These are phyloP conservation scores for Bacidia gigantensis DNA, from an alignment of 495 filamentous ascomycete species.

Conservation along the genomic window DNA sequence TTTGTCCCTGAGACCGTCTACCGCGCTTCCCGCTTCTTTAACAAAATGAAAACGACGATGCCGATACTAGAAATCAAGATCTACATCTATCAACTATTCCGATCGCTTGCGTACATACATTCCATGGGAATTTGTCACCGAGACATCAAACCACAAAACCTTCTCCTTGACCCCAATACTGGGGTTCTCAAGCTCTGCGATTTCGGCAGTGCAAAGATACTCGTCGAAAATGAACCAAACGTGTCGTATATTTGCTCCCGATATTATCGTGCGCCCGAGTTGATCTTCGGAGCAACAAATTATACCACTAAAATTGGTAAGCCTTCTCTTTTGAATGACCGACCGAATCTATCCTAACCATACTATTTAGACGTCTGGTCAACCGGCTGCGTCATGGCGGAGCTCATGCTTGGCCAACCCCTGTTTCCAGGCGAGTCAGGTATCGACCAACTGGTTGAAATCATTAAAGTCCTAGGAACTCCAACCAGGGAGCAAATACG, in stretches of 20 bases:
- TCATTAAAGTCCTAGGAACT: slow-evolving; percentile 97
- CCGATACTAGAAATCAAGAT: slow-evolving; percentile 97
- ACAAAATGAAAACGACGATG: slow-evolving; percentile 99
- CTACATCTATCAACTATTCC: slow-evolving; percentile 99
- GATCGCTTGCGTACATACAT: slow-evolving; percentile 96
- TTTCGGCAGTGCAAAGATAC: slow-evolving; percentile 96
- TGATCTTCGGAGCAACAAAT: slow-evolving; percentile 98
- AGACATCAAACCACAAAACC: slow-evolving; percentile 98
- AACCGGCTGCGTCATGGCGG: slow-evolving; percentile 97
- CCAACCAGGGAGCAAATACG: slow-evolving; percentile 98
- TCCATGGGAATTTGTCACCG: slow-evolving; percentile 98
- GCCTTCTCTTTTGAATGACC: slow-evolving; percentile 17
- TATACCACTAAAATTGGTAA: slow-evolving; percentile 99
- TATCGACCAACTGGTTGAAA: slow-evolving; percentile 97
- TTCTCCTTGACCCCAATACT: slow-evolving; percentile 77
- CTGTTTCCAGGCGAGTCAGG: slow-evolving; percentile 98
- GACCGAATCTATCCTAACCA: slow-evolving; percentile 12
- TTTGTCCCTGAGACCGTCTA: slow-evolving; percentile 98
- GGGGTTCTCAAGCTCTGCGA: slow-evolving; percentile 96
- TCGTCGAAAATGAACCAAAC: slow-evolving; percentile 98
- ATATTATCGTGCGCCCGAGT: slow-evolving; percentile 94
- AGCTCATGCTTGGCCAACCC: slow-evolving; percentile 96
- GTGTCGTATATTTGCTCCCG: slow-evolving; percentile 99
- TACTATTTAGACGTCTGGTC: slow-evolving; percentile 82
- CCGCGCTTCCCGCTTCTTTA: slow-evolving; percentile 96